Percentiles rank a stretch among this genome's conserved stretches.
These are phyloP conservation scores for Paspalum notatum DNA, from an alignment of 176 grass and related monocot species.

Conservation along the genomic window DNA sequence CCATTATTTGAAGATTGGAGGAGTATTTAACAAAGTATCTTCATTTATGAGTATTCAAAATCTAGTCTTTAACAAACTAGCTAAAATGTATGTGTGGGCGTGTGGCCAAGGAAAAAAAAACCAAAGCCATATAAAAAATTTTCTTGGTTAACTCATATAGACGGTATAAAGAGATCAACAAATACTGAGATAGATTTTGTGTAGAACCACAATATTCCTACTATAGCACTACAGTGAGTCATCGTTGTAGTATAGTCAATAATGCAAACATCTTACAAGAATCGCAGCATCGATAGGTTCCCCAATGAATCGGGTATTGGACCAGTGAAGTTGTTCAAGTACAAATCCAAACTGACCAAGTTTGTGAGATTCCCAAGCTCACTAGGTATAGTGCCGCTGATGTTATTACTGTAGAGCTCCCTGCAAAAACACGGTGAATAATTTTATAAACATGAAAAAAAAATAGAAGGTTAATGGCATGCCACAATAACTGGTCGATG, in stretches of 20 bases:
- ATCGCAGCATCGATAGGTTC: conserved; percentile 78
- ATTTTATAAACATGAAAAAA: neutral
- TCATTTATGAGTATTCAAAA: neutral
- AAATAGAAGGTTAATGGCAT: neutral
- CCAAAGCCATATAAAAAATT: neutral
- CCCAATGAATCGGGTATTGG: conserved; percentile 78
- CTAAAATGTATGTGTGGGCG: neutral
- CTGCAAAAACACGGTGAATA: conserved; percentile 46
- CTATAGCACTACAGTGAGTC: neutral
- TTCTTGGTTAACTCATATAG: neutral
- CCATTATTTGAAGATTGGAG: too few relatives aligned
- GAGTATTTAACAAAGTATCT: neutral
- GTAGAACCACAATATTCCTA: conserved; percentile 15
- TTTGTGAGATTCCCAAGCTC: conserved; percentile 87
- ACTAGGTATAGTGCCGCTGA: conserved; percentile 76
- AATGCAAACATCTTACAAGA: conserved; percentile 65
- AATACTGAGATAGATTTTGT: neutral
- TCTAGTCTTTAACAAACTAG: neutral
- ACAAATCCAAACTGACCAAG: conserved; percentile 91
- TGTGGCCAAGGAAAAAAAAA: too few relatives aligned
- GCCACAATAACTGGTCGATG: neutral
- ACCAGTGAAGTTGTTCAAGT: conserved; percentile 85
- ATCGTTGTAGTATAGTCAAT: neutral
- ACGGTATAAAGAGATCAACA: conserved; percentile 4
- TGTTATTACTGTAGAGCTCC: conserved; percentile 95